Conservation (phyloP, 164 flowering plant genomes). For the Nelumbo lutea region DNA sequence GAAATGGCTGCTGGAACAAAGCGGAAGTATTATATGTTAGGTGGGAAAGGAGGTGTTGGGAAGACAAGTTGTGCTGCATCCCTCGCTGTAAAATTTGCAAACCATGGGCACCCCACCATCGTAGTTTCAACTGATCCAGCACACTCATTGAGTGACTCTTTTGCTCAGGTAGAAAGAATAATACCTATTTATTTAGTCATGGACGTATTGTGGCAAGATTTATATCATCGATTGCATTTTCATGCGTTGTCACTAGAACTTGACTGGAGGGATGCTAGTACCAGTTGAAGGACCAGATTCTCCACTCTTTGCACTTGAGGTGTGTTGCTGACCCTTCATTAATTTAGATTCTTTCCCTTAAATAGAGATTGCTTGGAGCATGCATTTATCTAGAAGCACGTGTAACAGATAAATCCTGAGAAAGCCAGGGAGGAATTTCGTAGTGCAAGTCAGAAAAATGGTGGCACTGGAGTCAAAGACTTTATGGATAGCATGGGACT, state of each 20-base stretch:
- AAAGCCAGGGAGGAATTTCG: slow-evolving; percentile 92
- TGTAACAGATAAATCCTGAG: slow-evolving; percentile 83
- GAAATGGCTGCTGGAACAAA: slow-evolving; percentile 65
- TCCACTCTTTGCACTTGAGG: slow-evolving; percentile 96
- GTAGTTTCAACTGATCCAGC: slow-evolving; percentile 99
- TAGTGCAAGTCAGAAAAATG: slow-evolving; percentile 53
- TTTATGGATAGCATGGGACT: slow-evolving; percentile 98
- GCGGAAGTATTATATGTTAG: slow-evolving; percentile 83
- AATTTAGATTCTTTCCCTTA: slow-evolving; percentile 3
- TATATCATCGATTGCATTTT: background rate
- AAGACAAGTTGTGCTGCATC: slow-evolving; percentile 98
- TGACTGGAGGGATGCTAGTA: slow-evolving; percentile 83
- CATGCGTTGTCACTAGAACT: slow-evolving; percentile 43
- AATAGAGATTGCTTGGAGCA: background rate
- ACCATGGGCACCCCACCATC: slow-evolving; percentile 78
- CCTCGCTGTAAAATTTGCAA: slow-evolving; percentile 91
- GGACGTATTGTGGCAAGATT: too few relatives aligned
- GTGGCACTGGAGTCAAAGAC: slow-evolving; percentile 87
- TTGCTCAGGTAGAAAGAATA: slow-evolving; percentile 72
- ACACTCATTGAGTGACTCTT: slow-evolving; percentile 96
- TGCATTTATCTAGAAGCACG: background rate
- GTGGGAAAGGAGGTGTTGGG: slow-evolving; percentile 98
- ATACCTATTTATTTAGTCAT: too few relatives aligned
- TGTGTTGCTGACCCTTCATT: slow-evolving; percentile 13
- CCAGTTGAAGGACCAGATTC: slow-evolving; percentile 84